phyloP scores from a whole-genome alignment of 2,329 filamentous ascomycete species.

The Gaeumannomyces sp. region DNA sequence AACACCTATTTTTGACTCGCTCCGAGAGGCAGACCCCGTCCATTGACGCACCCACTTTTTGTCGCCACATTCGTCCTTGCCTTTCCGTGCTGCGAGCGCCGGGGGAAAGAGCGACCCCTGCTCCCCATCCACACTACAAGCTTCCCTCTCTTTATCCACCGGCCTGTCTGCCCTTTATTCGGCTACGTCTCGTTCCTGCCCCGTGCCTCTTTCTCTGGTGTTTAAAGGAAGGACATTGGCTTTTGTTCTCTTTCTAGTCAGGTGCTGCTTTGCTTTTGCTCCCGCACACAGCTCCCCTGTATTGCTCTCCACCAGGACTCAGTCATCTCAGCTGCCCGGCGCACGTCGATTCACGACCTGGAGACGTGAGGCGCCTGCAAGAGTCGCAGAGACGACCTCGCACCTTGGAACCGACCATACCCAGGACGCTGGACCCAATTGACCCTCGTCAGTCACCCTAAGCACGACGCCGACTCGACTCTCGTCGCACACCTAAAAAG shows the following conservation, averaged over 20 bases:
- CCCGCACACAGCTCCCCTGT: not conserved
- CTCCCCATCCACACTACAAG: not conserved
- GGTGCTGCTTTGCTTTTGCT: not conserved
- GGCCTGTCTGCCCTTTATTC: not conserved
- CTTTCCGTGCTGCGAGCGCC: not conserved
- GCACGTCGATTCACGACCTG: not conserved
- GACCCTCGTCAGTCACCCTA: not conserved
- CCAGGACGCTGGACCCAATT: not conserved
- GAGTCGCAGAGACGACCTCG: not conserved
- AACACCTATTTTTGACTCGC: slow-evolving; percentile 1
- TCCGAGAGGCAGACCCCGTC: not conserved
- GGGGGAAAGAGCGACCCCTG: not conserved
- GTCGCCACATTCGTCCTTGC: not conserved
- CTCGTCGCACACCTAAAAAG: not conserved
- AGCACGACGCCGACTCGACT: not conserved
- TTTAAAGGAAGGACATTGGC: not conserved
- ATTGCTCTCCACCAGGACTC: not conserved
- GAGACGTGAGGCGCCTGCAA: not conserved
- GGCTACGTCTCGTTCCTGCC: not conserved
- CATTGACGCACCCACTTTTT: not conserved
- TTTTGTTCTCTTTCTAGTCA: not conserved
- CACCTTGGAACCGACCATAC: not conserved
- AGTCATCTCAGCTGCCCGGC: not conserved
- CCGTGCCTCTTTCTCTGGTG: not conserved
- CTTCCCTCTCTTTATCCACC: not conserved